Base-by-base conservation (phyloP, 148 eudicot species). In the Tetragonia tetragonoides region DNA sequence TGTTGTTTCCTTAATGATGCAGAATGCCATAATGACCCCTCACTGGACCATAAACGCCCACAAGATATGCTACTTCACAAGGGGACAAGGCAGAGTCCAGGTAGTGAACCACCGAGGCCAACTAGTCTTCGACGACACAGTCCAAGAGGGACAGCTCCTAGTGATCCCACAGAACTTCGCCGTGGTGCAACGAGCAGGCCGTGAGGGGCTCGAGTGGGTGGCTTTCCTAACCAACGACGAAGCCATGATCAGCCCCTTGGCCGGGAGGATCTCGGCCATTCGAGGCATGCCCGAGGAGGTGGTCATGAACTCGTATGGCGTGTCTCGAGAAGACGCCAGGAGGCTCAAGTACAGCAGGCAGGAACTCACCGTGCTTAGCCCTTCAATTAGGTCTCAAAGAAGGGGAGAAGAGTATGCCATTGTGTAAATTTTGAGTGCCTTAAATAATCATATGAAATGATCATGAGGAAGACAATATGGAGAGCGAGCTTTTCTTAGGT, bases 11-110 rank as follows among this genome's bases (percentile, higher is more conserved):
- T 11, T 2, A 7, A 28, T 61, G 17, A 37, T 78, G 47, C 85
- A 90, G 92, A 86, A 87, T 69, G 92, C 92, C 4, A 78, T 90
- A 12, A 4, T 87, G 68, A 85, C 87, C 20, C 93, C 93, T 2
- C 82, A 85, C 75, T 92, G 90, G 92, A 85, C 66, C 79, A 34
- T 89, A 20, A 87, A 92, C 78, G 88, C 90, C 16, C 92, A 92
- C 87, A 79, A 84, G 28, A 70, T 84, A 3, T 17, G 76, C 80
- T 92, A 90, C 81, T 51, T 86, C 51, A 82, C 83, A 4, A 66
- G 77, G 11, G 97, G 93, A 51, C 69, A 75, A 3, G 90, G 88
- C 11, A 75, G 89, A 7, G 74, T 88, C 76, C 90, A 90, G 73
- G 77, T 90, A 0, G 92, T 82, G 0, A 72, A 78, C 60, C 46